Base-by-base conservation (phyloP, 306 rosid species). In the Bauhinia variegata region DNA sequence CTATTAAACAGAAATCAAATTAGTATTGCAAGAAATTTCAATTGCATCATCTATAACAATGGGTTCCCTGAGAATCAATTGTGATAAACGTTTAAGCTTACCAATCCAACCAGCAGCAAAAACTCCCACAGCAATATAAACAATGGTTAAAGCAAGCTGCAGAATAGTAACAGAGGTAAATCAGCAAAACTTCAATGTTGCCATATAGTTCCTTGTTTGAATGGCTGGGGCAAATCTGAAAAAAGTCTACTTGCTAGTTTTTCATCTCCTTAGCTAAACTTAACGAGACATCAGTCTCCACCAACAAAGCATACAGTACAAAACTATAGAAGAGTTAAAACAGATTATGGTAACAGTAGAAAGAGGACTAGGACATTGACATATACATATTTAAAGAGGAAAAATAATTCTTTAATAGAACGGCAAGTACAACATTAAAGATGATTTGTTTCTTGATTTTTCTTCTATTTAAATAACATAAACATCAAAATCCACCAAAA, bases 41-140 rank as follows among this genome's bases (percentile, higher is more conserved):
- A 47, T 5, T 64, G 47, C 49, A 56, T 41, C 37, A 48, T 65
- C 64, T 54, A 47, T 54, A 54, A 74, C 51, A 39, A 63, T 7
- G 10, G 47, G 68, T 76, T 38, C 56, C 14, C 30, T 39, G 28
- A 34, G 46, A 48, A 74, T 10, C 63, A 78, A 53, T 66, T 66
- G 63, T 44, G 18, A 70, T 44, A 58, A n/a, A n/a, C n/a, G 67
- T 55, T 60, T 31, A 43, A 74, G 17, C 63, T 87, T 86, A 95
- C 99, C 99, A 83, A 95, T 90, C 99, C 99, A 95, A 56, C 99
- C 99, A 73, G 99, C 96, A 71, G 81, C 83, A 56, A 95, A 95
- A 75, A 95, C 99, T 42, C 89, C 97, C 65, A 59, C 82, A 33
- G 99, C 99, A 63, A 95, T 95, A 81, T 95, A 87, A 72, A 90